Evolutionary conservation across 768 basidiomycete species (phyloP), one percentile per base, ranked within the genome.

Genomic region (Leccinum pellstonianum): DNA sequence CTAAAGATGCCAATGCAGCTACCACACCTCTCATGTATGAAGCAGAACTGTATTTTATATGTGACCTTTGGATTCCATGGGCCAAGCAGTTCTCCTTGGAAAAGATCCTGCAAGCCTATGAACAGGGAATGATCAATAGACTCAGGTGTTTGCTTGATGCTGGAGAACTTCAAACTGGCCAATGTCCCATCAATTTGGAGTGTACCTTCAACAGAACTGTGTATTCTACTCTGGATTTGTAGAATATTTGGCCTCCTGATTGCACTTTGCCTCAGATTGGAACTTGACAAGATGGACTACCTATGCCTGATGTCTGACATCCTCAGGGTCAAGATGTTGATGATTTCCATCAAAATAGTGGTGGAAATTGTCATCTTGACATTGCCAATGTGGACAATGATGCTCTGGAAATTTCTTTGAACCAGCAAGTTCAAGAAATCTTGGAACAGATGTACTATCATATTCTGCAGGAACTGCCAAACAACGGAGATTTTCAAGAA

Each of bases 291-390:
- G 15, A 60, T 12, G 43, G 56, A 1, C 3, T 63, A 1, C 59
- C 56, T 8, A 1, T 57, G 25, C 25, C 25, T 27, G 25, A 27
- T 27, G 25, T 27, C 25, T 7, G 7, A 4, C 27, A 23, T 4
- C 53, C 54, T 17, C 51, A 15, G 4, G 63, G 63, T 25, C 31
- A 48, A 10, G 63, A 64, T 27, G 52, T 64, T 0, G 35, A 59
- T 1, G 35, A 56, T 19, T 64, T 58, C 27, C 2, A 19, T 21
- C 27, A 4, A 8, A 52, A 57, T 53, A 55, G 55, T 1, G 55
- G 55, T 0, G 59, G 59, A 2, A 60, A 47, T 25, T 15, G 9
- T 29, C 8, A 17, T 5, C 15, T 51, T 21, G 19, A n/a, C 8
- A 21, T n/a, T 46, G 46, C 11, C 7, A 21, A 46, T 46, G 12